Conservation (phyloP, 192 early-diverging fungal genomes). For the Backusella mclennaniae region DNA sequence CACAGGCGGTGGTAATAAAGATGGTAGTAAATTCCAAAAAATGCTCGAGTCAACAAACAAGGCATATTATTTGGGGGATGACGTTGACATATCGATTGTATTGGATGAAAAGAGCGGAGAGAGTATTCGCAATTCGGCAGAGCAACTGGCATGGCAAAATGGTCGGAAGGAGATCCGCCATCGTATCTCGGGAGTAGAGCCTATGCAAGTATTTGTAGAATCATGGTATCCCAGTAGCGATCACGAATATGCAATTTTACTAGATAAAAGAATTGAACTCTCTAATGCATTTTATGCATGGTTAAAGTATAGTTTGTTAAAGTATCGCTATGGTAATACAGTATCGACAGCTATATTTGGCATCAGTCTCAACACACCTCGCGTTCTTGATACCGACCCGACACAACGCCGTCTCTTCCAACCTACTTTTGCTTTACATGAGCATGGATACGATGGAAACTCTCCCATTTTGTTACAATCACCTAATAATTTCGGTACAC, state of each 20-base stretch:
- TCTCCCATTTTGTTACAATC: slow-evolving; percentile 52
- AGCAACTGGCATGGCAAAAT: slow-evolving; percentile 45
- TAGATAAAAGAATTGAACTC: slow-evolving; percentile 58
- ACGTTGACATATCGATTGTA: slow-evolving; percentile 45
- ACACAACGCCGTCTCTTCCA: slow-evolving; percentile 41
- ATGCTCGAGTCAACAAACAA: slow-evolving; percentile 43
- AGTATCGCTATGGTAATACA: slow-evolving; percentile 45
- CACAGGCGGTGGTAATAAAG: slow-evolving; percentile 44
- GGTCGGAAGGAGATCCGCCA: slow-evolving; percentile 48
- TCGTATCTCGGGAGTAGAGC: slow-evolving; percentile 45
- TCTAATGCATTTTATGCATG: slow-evolving; percentile 54
- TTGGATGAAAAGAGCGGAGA: slow-evolving; percentile 52
- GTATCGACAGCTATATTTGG: slow-evolving; percentile 43
- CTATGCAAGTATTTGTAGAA: slow-evolving; percentile 52
- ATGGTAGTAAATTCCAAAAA: slow-evolving; percentile 37
- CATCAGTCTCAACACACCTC: slow-evolving; percentile 53
- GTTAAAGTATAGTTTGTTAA: slow-evolving; percentile 51
- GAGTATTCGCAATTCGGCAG: slow-evolving; percentile 42
- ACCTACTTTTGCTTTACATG: slow-evolving; percentile 39
- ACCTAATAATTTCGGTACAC: slow-evolving; percentile 51
- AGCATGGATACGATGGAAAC: slow-evolving; percentile 30
- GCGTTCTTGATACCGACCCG: slow-evolving; percentile 44
- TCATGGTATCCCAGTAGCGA: slow-evolving; percentile 53
- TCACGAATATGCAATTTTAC: slow-evolving; percentile 52
- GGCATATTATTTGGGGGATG: slow-evolving; percentile 53